Evolutionary conservation across 768 basidiomycete genomes (phyloP).

Genomic region (Dictyophora rubrovolvata): DNA sequence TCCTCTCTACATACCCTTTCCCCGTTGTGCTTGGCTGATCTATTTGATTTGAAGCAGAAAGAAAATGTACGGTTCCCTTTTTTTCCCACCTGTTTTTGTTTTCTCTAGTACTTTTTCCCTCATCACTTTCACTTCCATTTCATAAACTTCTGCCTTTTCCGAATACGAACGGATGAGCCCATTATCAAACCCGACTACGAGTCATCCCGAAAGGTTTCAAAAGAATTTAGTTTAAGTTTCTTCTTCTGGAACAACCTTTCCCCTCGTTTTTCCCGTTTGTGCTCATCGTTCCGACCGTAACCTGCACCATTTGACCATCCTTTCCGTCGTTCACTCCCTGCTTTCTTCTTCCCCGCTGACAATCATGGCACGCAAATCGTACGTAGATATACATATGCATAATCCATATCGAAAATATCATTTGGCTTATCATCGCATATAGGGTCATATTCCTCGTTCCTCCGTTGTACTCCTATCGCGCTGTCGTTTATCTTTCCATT

Average conservation of each 20-base stretch:
- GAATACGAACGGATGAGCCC: conserved; percentile 38
- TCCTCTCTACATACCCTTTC: not conserved
- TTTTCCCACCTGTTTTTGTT: conserved; percentile 13
- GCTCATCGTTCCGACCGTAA: not conserved
- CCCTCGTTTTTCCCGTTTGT: not conserved
- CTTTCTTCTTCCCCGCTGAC: too few relatives aligned
- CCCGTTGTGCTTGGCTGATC: not conserved
- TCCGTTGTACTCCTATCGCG: not conserved
- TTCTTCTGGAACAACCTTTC: not conserved
- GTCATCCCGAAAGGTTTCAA: conserved; percentile 40
- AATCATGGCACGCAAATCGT: not conserved
- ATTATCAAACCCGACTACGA: conserved; percentile 39
- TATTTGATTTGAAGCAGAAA: not conserved
- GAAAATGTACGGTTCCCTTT: not conserved
- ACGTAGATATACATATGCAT: not conserved
- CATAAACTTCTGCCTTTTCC: conserved; percentile 20
- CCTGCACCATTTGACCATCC: too few relatives aligned
- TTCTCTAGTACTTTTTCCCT: conserved; percentile 18
- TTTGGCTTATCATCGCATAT: not conserved
- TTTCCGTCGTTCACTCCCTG: too few relatives aligned
- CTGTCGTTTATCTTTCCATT: not conserved
- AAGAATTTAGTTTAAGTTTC: too few relatives aligned
- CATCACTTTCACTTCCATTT: conserved; percentile 21
- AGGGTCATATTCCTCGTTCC: not conserved
- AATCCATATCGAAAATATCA: not conserved